phyloP scores from a whole-genome alignment of 2,329 filamentous ascomycete genomes.

The Hypocreales sp. region DNA sequence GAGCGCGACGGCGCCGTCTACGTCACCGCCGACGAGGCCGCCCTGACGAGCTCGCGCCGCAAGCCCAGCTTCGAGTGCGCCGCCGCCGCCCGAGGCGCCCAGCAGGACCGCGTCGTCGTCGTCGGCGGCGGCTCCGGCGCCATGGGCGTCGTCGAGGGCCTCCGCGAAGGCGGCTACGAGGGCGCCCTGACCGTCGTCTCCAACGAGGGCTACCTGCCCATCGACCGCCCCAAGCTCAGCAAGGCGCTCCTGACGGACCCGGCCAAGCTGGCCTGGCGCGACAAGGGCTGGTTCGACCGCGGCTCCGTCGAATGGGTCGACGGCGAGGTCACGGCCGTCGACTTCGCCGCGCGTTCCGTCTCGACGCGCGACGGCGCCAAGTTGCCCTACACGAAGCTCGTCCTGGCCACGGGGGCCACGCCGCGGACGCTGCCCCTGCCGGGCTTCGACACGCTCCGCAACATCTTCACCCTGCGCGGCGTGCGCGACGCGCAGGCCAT shows the following conservation, averaged over 20 bases:
- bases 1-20: slow-evolving; percentile 76
- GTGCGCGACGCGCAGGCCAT: slow-evolving; percentile 69
- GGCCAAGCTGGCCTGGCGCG: slow-evolving; percentile 62
- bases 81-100: slow-evolving; percentile 24
- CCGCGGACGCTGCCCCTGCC: slow-evolving; percentile 62
- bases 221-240: slow-evolving; percentile 89
- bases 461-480: slow-evolving; percentile 73
- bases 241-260: slow-evolving; percentile 79
- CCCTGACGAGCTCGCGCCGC: slow-evolving; percentile 62
- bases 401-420: slow-evolving; percentile 76
- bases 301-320: slow-evolving; percentile 41
- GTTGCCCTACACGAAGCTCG: slow-evolving; percentile 71
- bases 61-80: slow-evolving; percentile 60
- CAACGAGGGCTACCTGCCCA: slow-evolving; percentile 70
- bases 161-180: slow-evolving; percentile 67
- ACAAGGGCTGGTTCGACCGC: slow-evolving; percentile 60
- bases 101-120: slow-evolving; percentile 58
- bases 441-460: slow-evolving; percentile 73
- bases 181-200: slow-evolving; percentile 73
- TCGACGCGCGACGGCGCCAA: slow-evolving; percentile 58
- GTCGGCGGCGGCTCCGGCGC: slow-evolving; percentile 80
- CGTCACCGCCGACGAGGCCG: slow-evolving; percentile 62
- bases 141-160: slow-evolving; percentile 64
- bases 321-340: slow-evolving; percentile 54
- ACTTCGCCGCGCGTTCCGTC: slow-evolving; percentile 61